A percentile compares a stretch with the other conserved stretches of the same genome.
These are phyloP conservation scores for Ophioceras dolichostomum DNA, from an alignment of 2,329 filamentous ascomycete species.

Conservation along the genomic window DNA sequence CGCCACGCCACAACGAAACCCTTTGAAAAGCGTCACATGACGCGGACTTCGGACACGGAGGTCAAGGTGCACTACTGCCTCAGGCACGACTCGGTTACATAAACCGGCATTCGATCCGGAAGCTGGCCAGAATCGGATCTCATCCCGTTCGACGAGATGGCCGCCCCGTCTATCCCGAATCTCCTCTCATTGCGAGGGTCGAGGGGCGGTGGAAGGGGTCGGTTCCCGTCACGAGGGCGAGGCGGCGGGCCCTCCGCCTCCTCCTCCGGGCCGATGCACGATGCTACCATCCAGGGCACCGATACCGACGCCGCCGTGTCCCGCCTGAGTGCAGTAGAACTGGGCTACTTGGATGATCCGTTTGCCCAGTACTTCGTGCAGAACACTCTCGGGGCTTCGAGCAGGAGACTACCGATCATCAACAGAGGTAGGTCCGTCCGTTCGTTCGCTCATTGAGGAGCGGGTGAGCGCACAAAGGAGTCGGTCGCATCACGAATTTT, in stretches of 20 bases:
- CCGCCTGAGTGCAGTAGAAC: conserved; percentile 72
- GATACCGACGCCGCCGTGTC: conserved; percentile 87
- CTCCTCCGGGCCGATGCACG: conserved; percentile 32
- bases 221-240: conserved; percentile 3
- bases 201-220: conserved; percentile 13
- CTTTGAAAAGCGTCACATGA: no score
- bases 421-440: conserved; percentile 60
- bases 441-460: conserved; percentile 50
- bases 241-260: conserved; percentile 15
- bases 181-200: conserved; percentile 46
- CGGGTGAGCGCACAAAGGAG: no score
- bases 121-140: no score
- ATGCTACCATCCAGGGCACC: conserved; percentile 73
- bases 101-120: no score
- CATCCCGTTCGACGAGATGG: no score
- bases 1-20: no score
- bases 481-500: no score
- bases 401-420: conserved; percentile 75
- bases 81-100: no score
- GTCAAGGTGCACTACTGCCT: no score
- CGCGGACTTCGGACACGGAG: no score
- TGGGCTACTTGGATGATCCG: conserved; percentile 74
- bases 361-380: conserved; percentile 63
- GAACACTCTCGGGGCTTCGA: conserved; percentile 26
- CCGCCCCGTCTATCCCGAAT: conserved; percentile 67